Conservation (phyloP, 768 basidiomycete genomes). For the Tricholomella constricta region DNA sequence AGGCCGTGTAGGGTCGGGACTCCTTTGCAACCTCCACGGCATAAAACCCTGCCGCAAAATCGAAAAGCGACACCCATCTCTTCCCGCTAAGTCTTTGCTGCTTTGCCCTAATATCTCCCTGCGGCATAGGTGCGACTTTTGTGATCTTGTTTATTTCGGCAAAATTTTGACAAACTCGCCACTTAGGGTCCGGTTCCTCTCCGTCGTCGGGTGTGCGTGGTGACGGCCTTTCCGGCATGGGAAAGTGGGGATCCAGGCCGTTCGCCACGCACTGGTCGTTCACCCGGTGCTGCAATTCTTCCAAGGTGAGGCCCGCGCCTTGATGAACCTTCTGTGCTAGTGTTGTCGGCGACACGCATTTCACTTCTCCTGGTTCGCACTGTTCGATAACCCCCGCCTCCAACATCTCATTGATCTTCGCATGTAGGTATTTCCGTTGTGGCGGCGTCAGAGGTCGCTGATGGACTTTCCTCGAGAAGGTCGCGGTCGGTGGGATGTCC, state of each 20-base stretch:
- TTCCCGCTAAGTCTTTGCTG: too few species aligned
- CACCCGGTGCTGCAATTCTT: too few species aligned
- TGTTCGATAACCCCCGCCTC: slow-evolving; percentile 33
- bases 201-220: slow-evolving; percentile 24
- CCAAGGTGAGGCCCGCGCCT: slow-evolving; percentile 24
- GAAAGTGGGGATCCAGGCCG: slow-evolving; percentile 19
- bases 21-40: too few species aligned
- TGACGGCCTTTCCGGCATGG: slow-evolving; percentile 21
- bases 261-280: slow-evolving; percentile 35
- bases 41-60: too few species aligned
- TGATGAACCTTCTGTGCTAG: slow-evolving; percentile 40
- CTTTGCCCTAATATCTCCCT: too few species aligned
- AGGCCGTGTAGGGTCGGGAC: too few species aligned
- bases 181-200: background rate
- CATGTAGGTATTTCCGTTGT: slow-evolving; percentile 29
- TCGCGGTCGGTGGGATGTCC: slow-evolving; percentile 28
- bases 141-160: too few species aligned
- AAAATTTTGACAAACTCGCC: too few species aligned
- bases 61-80: too few species aligned
- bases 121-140: too few species aligned
- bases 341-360: slow-evolving; percentile 26
- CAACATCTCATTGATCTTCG: slow-evolving; percentile 35
- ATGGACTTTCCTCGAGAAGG: slow-evolving; percentile 12
- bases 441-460: slow-evolving; percentile 24
- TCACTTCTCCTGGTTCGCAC: slow-evolving; percentile 19